These are phyloP conservation scores for Tricholomella constricta DNA, from an alignment of 768 basidiomycete species.

Conservation along the genomic window DNA sequence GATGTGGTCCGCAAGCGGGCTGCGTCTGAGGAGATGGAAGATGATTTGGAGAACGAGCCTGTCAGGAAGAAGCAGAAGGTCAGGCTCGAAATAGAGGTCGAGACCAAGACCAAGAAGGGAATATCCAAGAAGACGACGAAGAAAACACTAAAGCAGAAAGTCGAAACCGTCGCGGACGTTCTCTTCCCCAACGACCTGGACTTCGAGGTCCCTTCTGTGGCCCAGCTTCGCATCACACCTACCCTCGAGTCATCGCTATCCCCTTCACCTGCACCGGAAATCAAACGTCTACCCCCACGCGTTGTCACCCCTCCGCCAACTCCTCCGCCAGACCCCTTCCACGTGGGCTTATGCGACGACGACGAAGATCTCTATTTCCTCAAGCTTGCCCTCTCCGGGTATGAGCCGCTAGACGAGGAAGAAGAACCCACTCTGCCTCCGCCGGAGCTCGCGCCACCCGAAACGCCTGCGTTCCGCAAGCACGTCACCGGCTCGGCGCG, in stretches of 20 bases:
- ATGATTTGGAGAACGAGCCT: slow-evolving; percentile 38
- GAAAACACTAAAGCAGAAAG: slow-evolving; percentile 37
- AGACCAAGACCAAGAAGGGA: slow-evolving; percentile 36
- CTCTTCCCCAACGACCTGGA: slow-evolving; percentile 51
- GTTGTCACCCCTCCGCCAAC: slow-evolving; percentile 43
- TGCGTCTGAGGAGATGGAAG: slow-evolving; percentile 41
- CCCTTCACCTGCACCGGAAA: slow-evolving; percentile 44
- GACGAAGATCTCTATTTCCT: slow-evolving; percentile 90
- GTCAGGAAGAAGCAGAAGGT: slow-evolving; percentile 47
- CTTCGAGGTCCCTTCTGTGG: slow-evolving; percentile 51
- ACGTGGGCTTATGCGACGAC: slow-evolving; percentile 69
- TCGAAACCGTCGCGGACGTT: slow-evolving; percentile 45
- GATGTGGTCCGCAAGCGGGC: slow-evolving; percentile 45
- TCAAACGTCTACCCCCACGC: slow-evolving; percentile 34
- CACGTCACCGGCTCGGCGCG: slow-evolving; percentile 87
- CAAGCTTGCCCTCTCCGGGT: slow-evolving; percentile 56
- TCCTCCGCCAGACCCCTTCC: slow-evolving; percentile 54
- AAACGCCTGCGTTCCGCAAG: slow-evolving; percentile 61
- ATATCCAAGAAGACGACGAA: slow-evolving; percentile 43
- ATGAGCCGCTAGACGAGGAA: slow-evolving; percentile 24
- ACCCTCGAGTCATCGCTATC: slow-evolving; percentile 47
- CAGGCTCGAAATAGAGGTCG: slow-evolving; percentile 24
- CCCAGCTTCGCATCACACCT: slow-evolving; percentile 50
- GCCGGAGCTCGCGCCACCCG: slow-evolving; percentile 31
- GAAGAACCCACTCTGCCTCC: slow-evolving; percentile 23